Evolutionary conservation across 345 rosid species (phyloP), one percentile per base, ranked within the genome.

Genomic region (Pugionium cornutum): DNA sequence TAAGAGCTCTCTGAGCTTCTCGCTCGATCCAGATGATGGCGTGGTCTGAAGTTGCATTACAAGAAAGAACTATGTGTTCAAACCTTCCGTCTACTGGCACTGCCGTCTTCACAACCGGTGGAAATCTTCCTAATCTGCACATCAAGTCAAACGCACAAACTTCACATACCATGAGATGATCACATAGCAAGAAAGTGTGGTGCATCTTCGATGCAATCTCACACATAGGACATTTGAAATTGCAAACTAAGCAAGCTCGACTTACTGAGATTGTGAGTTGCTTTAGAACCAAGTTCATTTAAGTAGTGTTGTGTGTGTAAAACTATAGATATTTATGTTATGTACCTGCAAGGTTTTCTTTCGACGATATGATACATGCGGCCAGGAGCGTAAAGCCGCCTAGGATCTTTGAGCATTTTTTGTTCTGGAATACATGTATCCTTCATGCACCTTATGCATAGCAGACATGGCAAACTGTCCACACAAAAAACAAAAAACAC

Each of bases 11-110:
- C 55, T 52, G 86, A 48, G 99, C 84, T 82, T 89, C 99, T 76
- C 83, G 88, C 70, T 88, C 90, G 30, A 89, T 84, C 96, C 97
- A 92, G 43, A 92, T 67, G 64, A 92, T 88, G 67, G 91, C 90
- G 58, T 89, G 99, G 59, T 94, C 99, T 26, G 99, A 88, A 75
- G 88, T 86, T 66, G 97, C 98, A 66, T 92, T 88, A 74, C 94
- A 94, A 62, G 97, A 88, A 41, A 94, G 86, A 72, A 94, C 96
- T 32, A 90, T 85, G 67, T 88, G 97, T 82, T 94, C 99, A 40
- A 94, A 94, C 75, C 99, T 83, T 75, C 99, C 97, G 31, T 85
- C 96, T 18, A 94, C 96, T 2, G 99, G 97, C 32, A 94, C 97
- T 44, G 95, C 97, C 6, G 96, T 90, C 74, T 84, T 90, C 63